These are phyloP conservation scores for Tubosaeta brunneosetosa DNA, from an alignment of 768 basidiomycete genomes.

Conservation along the genomic window DNA sequence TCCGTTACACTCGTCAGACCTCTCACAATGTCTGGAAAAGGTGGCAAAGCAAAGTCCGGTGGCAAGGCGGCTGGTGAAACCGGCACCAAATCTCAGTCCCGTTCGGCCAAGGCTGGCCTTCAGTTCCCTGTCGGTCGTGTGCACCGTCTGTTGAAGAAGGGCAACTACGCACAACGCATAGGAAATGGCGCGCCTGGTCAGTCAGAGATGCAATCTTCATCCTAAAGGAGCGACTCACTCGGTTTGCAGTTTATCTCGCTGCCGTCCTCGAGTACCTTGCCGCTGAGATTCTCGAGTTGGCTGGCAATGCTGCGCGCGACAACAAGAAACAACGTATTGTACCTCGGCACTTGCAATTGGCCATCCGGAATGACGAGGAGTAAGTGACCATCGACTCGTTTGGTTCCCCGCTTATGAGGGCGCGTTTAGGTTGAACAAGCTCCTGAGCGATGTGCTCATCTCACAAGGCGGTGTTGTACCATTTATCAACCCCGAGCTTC, in stretches of 20 bases:
- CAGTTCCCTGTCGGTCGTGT: constrained; percentile 59
- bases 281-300: constrained; percentile 60
- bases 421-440: constrained; percentile 32
- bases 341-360: constrained; percentile 61
- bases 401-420: neutral
- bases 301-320: constrained; percentile 51
- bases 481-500: constrained; percentile 46
- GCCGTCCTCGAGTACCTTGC: constrained; percentile 60
- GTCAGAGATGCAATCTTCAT: neutral
- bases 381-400: constrained; percentile 5
- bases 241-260: constrained; percentile 48
- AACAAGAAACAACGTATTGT: constrained; percentile 62
- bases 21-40: constrained; percentile 36
- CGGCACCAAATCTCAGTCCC: constrained; percentile 31
- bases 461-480: constrained; percentile 60
- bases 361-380: constrained; percentile 62
- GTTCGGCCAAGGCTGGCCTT: constrained; percentile 39
- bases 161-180: constrained; percentile 55
- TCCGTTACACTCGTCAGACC: neutral
- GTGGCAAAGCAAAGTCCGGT: constrained; percentile 62
- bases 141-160: constrained; percentile 54
- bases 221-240: neutral
- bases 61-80: constrained; percentile 49
- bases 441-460: constrained; percentile 49
- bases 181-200: constrained; percentile 49